These are phyloP conservation scores for Microascus cirrosus DNA, from an alignment of 2,329 filamentous ascomycete species.

Conservation along the genomic window DNA sequence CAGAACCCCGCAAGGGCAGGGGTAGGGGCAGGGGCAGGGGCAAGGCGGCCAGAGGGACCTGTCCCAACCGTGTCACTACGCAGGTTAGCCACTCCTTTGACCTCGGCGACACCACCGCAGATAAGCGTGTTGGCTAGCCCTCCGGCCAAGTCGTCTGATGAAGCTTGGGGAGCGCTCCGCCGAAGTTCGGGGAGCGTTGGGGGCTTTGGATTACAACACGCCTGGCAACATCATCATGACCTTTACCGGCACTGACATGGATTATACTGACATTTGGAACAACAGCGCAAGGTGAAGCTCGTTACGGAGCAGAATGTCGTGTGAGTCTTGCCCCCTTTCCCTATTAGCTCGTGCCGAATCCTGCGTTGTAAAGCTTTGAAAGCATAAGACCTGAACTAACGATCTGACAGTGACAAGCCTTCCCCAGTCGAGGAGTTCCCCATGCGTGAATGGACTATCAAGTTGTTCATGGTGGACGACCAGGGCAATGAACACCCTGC, in stretches of 20 bases:
- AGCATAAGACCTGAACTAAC: too few species aligned
- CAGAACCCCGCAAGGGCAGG: constrained; percentile 17
- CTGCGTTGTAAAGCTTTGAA: not conserved
- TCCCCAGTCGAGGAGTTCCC: constrained; percentile 80
- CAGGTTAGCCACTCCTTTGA: too few species aligned
- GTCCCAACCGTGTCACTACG: not conserved
- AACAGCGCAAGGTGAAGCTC: constrained; percentile 80
- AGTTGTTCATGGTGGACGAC: constrained; percentile 74
- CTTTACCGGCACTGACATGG: not conserved
- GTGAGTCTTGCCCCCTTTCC: constrained; percentile 41
- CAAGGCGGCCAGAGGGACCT: not conserved
- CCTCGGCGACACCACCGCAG: too few species aligned
- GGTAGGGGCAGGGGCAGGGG: constrained; percentile 21
- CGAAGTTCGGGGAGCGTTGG: not conserved
- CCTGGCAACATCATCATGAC: not conserved
- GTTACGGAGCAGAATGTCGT: constrained; percentile 84
- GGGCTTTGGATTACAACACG: not conserved
- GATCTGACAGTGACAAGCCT: constrained; percentile 57
- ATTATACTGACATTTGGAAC: not conserved
- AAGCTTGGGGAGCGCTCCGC: too few species aligned
- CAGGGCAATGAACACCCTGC: constrained; percentile 76
- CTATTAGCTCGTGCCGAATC: not conserved
- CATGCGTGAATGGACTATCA: constrained; percentile 85
- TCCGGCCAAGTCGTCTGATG: too few species aligned
- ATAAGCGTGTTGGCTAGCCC: too few species aligned